Percentiles rank a stretch among this genome's conserved stretches.
These are phyloP conservation scores for Xerocomellus chrysenteron DNA, from an alignment of 768 basidiomycete species.

Conservation along the genomic window DNA sequence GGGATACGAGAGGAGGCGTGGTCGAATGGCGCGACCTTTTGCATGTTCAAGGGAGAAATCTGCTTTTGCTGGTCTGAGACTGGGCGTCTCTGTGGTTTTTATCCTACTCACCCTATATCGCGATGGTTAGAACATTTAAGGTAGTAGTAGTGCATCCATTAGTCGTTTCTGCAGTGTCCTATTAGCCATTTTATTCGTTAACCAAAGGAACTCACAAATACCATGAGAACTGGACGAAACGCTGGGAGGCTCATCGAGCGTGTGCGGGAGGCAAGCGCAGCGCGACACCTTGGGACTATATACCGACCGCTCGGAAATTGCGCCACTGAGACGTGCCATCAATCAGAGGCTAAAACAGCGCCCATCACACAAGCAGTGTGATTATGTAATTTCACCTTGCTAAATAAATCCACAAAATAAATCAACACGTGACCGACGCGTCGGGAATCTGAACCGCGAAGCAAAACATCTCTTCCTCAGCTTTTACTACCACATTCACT, in stretches of 20 bases:
- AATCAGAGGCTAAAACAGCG: constrained; percentile 11
- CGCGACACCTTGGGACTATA: constrained; percentile 18
- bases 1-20: constrained; percentile 51
- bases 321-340: constrained; percentile 23
- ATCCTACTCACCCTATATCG: constrained; percentile 18
- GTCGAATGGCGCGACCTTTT: constrained; percentile 62
- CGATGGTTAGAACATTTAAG: constrained; percentile 2
- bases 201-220: constrained; percentile 2
- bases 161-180: constrained; percentile 14
- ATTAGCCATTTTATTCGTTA: constrained; percentile 7
- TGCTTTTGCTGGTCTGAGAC: constrained; percentile 32
- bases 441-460: constrained; percentile 31
- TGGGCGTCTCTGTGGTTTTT: constrained; percentile 7
- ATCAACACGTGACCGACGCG: constrained; percentile 34
- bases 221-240: not conserved
- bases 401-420: constrained; percentile 26
- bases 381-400: constrained; percentile 15
- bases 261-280: not conserved
- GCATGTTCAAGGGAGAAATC: constrained; percentile 31
- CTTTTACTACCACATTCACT: constrained; percentile 1
- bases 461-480: not conserved
- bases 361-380: constrained; percentile 9
- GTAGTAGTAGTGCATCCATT: constrained; percentile 16
- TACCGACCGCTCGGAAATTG: constrained; percentile 34
- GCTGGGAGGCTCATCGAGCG: not conserved